phyloP scores from a whole-genome alignment of 2,329 filamentous ascomycete genomes.

The Exophiala aquamarina region DNA sequence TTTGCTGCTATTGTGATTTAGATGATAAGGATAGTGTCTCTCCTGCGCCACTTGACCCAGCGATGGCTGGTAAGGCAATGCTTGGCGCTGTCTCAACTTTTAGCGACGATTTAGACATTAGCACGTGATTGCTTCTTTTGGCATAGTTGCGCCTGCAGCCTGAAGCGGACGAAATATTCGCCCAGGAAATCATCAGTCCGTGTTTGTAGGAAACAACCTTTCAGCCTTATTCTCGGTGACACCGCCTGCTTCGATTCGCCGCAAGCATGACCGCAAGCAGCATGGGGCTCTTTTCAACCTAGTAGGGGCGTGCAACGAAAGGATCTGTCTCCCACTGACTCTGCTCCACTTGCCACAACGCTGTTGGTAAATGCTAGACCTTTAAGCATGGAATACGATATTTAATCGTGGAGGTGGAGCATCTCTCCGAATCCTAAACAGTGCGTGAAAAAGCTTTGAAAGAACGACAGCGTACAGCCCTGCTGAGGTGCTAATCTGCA shows the following conservation, averaged over 20 bases:
- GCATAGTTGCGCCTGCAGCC: not conserved
- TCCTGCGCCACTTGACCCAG: not conserved
- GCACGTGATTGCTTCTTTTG: not conserved
- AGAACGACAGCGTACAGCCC: not conserved
- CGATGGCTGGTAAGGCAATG: not conserved
- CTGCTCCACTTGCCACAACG: not conserved
- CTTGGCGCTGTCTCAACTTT: not conserved
- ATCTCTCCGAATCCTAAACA: not conserved
- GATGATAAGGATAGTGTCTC: not conserved
- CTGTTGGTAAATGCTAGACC: not conserved
- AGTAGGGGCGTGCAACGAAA: not conserved
- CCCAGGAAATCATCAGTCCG: too few species aligned
- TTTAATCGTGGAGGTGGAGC: not conserved
- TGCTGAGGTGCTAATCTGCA: not conserved
- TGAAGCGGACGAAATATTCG: too few species aligned
- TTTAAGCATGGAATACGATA: not conserved
- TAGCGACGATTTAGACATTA: not conserved
- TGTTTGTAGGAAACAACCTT: not conserved
- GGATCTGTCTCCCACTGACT: not conserved
- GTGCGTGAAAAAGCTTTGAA: not conserved
- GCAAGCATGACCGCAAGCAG: not conserved
- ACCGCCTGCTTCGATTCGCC: not conserved
- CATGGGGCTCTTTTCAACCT: not conserved
- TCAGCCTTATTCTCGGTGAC: not conserved
- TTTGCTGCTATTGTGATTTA: not conserved